Evolutionary conservation across 257 asterid species (phyloP).

Genomic region (Coffea canephora): DNA sequence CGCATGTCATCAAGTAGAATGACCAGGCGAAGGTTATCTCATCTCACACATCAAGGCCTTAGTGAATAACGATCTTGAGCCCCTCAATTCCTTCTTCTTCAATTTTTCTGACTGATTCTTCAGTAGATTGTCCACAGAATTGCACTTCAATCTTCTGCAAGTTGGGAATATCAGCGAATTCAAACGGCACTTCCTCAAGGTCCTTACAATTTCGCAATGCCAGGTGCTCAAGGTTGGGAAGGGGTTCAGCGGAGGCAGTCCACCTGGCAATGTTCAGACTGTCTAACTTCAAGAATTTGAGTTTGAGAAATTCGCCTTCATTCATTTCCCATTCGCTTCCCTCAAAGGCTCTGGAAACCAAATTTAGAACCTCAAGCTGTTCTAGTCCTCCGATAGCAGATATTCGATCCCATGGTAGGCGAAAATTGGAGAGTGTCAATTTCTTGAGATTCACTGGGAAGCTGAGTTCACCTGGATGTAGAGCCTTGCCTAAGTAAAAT

Average conservation of each 20-base stretch:
- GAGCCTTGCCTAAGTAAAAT: neutral
- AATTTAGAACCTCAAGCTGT: neutral
- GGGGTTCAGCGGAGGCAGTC: neutral
- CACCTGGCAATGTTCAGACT: neutral
- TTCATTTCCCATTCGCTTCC: neutral
- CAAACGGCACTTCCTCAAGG: neutral
- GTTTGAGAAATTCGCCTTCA: neutral
- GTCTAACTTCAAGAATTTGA: neutral
- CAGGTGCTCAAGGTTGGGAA: neutral
- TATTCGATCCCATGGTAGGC: too few species aligned
- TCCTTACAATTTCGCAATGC: neutral
- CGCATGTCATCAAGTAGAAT: too few species aligned
- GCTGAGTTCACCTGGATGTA: neutral
- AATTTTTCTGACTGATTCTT: too few species aligned
- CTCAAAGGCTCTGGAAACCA: neutral
- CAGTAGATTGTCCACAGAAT: too few species aligned
- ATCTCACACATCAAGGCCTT: too few species aligned
- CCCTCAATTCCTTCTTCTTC: too few species aligned
- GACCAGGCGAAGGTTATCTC: too few species aligned
- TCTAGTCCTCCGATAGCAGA: neutral
- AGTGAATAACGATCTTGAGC: too few species aligned
- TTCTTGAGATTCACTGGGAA: constrained; percentile 8
- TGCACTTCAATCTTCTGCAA: too few species aligned
- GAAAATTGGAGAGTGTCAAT: constrained; percentile 5
- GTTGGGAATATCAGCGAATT: too few species aligned